Evolutionary conservation across 192 early-diverging fungal species (phyloP), one percentile per base, ranked within the genome.

Genomic region (Entomortierella beljakovae): DNA sequence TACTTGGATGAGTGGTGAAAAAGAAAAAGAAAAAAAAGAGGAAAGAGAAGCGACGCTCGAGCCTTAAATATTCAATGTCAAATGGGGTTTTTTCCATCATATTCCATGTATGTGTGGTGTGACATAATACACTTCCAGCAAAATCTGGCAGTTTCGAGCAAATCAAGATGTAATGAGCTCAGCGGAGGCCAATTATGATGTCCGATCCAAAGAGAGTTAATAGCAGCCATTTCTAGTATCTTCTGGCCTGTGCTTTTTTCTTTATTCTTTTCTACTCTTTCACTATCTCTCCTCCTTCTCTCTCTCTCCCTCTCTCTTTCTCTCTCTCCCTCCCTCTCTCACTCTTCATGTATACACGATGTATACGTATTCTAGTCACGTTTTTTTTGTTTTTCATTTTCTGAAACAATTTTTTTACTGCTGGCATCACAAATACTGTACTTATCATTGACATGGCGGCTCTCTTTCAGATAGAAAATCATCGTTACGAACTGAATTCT

Each of bases 231-330:
- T 40, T n/a, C 23, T 59, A 18, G 13, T 25, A 23, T 59, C n/a
- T 59, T 26, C 57, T 42, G 23, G 10, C 33, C 18, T 29, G 23
- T 56, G 33, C 22, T 34, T 34, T 34, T 22, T 37, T 26, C n/a
- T 38, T 57, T 0, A 22, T 48, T 43, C 38, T 61, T 20, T 40
- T 11, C 29, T 26, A 42, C 22, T 33, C 28, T 26, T 6, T 59
- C 33, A 38, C 37, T 25, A 13, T 50, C 26, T 48, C 46, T 43
- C 25, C 7, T 38, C 23, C 35, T 35, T 40, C 33, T 28, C 38
- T 31, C 20, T 29, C 28, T 23, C 61, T 55, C 22, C 62, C 31
- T 26, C 51, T 62, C 48, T 35, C 34, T 43, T 53, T 64, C 62
- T 52, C 51, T 38, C 28, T n/a, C 42, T 8, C 8, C 42, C 42